Evolutionary conservation across 441 rosid species (phyloP).

Genomic region (Hypseocharis bilobata): DNA sequence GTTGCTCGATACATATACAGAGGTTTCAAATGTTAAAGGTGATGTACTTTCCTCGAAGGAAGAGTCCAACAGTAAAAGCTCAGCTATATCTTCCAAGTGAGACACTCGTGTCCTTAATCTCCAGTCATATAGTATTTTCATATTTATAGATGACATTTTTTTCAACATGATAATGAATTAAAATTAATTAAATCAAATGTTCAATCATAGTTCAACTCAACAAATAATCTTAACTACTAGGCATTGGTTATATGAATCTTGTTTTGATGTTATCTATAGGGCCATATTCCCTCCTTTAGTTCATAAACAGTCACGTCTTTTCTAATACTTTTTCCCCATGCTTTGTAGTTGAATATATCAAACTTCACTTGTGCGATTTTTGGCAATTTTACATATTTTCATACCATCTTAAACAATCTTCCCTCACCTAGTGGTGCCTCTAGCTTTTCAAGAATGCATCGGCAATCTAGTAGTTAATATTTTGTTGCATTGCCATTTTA

Average conservation of each 20-base stretch:
- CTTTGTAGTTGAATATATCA: no score
- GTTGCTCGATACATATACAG: slow-evolving; percentile 24
- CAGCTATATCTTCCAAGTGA: slow-evolving; percentile 30
- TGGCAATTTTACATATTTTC: neutral
- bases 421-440: neutral
- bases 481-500: no score
- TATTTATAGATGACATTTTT: neutral
- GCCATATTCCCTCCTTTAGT: neutral
- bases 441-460: neutral
- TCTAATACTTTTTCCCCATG: neutral
- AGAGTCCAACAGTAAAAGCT: neutral
- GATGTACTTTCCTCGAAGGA: slow-evolving; percentile 16
- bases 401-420: neutral
- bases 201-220: neutral
- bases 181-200: no score
- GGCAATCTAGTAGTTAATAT: neutral
- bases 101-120: slow-evolving; percentile 19
- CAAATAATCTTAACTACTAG: neutral
- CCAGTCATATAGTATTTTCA: no score
- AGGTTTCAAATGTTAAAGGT: slow-evolving; percentile 19
- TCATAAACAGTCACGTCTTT: neutral
- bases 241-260: neutral
- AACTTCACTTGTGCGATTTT: no score
- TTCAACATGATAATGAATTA: neutral
- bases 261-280: neutral